Base-by-base conservation (phyloP, 257 asterid species). In the Solanum ossicruentum region DNA sequence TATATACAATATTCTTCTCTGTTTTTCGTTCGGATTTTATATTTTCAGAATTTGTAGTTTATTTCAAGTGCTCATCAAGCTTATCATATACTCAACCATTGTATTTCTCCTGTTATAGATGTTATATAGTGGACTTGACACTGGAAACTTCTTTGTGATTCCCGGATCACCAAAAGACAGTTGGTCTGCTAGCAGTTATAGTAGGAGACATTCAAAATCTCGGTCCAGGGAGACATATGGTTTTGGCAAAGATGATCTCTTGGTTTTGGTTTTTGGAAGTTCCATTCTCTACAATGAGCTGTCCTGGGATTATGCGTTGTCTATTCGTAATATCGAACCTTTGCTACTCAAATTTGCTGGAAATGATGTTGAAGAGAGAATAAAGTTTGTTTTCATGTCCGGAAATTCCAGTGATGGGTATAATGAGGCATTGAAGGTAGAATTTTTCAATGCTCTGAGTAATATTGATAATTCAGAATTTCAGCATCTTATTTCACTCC, bases 71-170 rank as follows among this genome's bases (percentile, higher is more conserved):
- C 65, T 52, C 49, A 52, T 78, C 49, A 78, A 78, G 28, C 28
- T 83, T 84, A 85, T 86, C 85, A 83, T 86, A 86, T 87, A 56
- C 87, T 88, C 90, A 85, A 78, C 89, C 87, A 16, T 86, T 85
- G n/a, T 67, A 51, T 85, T 86, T 88, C 88, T 88, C 88, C 87
- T 93, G 90, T 88, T 82, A 85, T 98, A 97, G 99, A 97, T 97
- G 94, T 85, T 97, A 88, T 97, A 95, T 90, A 93, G 97, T 86
- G 86, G 83, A 93, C 92, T 97, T 82, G 99, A 97, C 96, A 90
- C 97, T 89, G 99, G 98, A 94, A 95, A 97, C 98, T 95, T 95
- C 95, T 93, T 92, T 92, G 99, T 95, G 86, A 90, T 95, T 89
- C 98, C 97, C 87, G 99, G 97, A 87, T 95, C 95, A 87, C 98